Evolutionary conservation across 805 yeast genomes (phyloP).

Genomic region (Candida ortonii): DNA sequence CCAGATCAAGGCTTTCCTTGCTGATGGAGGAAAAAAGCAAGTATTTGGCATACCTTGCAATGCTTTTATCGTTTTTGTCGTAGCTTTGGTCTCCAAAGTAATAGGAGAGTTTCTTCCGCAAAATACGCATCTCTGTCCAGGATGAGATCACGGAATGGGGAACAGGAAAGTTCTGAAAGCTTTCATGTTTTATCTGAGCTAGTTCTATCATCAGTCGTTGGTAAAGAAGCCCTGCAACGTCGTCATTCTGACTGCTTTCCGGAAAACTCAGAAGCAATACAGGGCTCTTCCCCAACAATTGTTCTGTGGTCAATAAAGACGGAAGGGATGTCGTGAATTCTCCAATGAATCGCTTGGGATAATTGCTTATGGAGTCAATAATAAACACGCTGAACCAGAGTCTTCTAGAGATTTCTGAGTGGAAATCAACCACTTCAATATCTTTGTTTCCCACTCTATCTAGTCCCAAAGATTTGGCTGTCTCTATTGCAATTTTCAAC

Average conservation of each 20-base stretch:
- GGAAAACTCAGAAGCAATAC: conserved; percentile 3
- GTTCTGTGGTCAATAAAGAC: conserved; percentile 14
- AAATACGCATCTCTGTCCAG: conserved; percentile 15
- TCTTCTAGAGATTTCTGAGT: conserved; percentile 23
- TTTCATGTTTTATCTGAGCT: conserved; percentile 23
- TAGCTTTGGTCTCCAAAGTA: conserved; percentile 10
- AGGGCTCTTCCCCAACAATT: conserved; percentile 10
- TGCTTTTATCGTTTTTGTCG: conserved; percentile 6
- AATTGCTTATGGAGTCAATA: conserved; percentile 26
- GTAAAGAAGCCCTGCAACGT: conserved; percentile 22
- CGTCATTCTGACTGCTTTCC: conserved; percentile 15
- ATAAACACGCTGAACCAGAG: conserved; percentile 26
- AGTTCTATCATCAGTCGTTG: conserved; percentile 22
- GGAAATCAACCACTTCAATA: conserved; percentile 8
- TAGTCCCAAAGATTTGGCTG: conserved; percentile 17
- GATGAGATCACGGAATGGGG: conserved; percentile 7
- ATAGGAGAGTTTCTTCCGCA: conserved; percentile 11
- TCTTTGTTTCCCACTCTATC: conserved; percentile 7
- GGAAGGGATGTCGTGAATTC: conserved; percentile 23
- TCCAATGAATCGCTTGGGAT: conserved; percentile 21
- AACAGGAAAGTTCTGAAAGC: conserved; percentile 10
- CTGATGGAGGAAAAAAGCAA: conserved; percentile 24
- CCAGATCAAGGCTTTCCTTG: conserved; percentile 24
- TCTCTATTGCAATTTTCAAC: conserved; percentile 19
- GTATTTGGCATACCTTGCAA: conserved; percentile 21